Evolutionary conservation across 495 filamentous ascomycete genomes (phyloP), one percentile per base, ranked within the genome.

Genomic region (Sabuloglossum arenarium): DNA sequence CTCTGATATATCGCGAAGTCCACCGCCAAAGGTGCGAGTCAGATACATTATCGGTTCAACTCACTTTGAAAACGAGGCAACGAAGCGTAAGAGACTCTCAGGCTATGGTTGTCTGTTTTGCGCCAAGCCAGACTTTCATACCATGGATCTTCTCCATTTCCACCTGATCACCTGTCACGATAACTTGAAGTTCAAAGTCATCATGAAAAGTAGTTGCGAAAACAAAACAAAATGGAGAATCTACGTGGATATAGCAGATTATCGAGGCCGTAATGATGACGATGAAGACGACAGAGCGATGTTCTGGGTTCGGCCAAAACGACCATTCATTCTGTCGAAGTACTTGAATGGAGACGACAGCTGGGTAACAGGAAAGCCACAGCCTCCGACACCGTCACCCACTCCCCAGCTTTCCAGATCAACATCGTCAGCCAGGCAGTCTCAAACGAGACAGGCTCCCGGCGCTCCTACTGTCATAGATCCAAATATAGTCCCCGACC

Each of bases 331-430:
- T 30, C 25, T 60, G 8, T 29, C 25, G 0, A 43, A 59, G 28
- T 60, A 59, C n/a, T 24, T 60, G 16, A 34, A 21, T 19, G 58
- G 58, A 9, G 58, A 60, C 42, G 31, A 60, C 12, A 53, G 58
- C 25, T 60, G 58, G 58, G 29, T 45, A 50, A 59, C 46, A 30
- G 43, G 57, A 23, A 32, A 9, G 25, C 1, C 19, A 6, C 30
- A 27, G 5, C 23, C n/a, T 14, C 55, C 30, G 19, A 34, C 55
- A 24, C 30, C 28, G 6, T 25, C 54, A 49, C 42, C 30, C 19
- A 10, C 45, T 57, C n/a, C 43, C 5, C 49, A 42, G 14, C 25
- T 42, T 39, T 55, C 57, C 24, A 23, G 39, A 39, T 51, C 51
- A n/a, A 25, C 30, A 28, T 58, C 42, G 47, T 51, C 47, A 19